Evolutionary conservation across 2,329 filamentous ascomycete species (phyloP), one percentile per base, ranked within the genome.

Genomic region (Ophiognomonia clavigignenti-juglandacearum): DNA sequence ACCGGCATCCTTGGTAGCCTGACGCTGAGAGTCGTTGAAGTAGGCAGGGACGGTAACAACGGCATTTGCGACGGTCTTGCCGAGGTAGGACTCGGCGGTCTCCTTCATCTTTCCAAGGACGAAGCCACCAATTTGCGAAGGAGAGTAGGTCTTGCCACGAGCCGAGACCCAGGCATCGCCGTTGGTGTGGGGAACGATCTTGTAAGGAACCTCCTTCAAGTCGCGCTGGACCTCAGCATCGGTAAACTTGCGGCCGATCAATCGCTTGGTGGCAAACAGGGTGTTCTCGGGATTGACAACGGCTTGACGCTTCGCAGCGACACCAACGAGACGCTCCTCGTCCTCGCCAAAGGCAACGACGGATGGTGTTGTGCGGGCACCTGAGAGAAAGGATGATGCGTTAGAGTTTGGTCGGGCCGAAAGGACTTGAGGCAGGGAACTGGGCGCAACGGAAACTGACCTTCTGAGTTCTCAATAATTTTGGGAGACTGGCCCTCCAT

Each of bases 221-320:
- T 97, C 92, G 63, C 90, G 87, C 79, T 97, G 92, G 51, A 95
- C 89, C 78, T 97, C 92, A 57, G 77, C 67, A 61, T 97, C 92
- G 68, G 81, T 89, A 79, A 92, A 97, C 78, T 96, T 96, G 69
- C 92, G 88, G 65, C 92, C 92, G 70, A 97, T 96, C 68, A 97
- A 83, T 82, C 92, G 89, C 85, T 97, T 97, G 57, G 92, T 96
- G 69, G 91, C 92, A 70, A 96, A 97, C 50, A 97, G 83, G 49
- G 92, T 97, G 79, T 96, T 96, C 73, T 96, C 91, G 52, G 92
- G 92, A 79, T 97, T 97, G 63, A 97, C 91, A 60, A 96, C 92
- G 56, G 91, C 92, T 76, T 97, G 92, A 65, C 91, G 90, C 83
- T 97, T 97, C 62, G 92, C 92, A 54, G 92, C 89, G 58, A 96